phyloP scores from a whole-genome alignment of 352 stramenopile genomes.

The Phytophthora hibernalis region DNA sequence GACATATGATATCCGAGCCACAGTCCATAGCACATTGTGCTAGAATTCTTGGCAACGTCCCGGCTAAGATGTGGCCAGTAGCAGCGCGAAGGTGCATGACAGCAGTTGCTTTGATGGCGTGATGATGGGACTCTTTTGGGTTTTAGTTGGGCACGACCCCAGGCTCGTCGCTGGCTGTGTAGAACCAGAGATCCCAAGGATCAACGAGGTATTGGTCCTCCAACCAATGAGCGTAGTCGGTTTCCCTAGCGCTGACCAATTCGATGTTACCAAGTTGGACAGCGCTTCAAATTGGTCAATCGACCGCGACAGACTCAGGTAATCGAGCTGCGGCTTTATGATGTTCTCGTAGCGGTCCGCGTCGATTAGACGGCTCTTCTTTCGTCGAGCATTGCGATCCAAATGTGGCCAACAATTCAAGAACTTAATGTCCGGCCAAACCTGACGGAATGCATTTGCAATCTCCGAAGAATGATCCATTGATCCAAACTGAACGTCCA shows the following conservation, averaged over 20 bases:
- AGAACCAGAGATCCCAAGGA: slow-evolving; percentile 11
- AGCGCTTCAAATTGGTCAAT: not conserved
- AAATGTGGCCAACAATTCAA: slow-evolving; percentile 14
- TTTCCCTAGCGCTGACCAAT: not conserved
- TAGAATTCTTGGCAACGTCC: slow-evolving; percentile 7
- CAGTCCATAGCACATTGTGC: slow-evolving; percentile 5
- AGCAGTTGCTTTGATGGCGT: too few relatives aligned
- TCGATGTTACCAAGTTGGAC: not conserved
- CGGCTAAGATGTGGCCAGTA: too few relatives aligned
- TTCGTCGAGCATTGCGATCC: not conserved
- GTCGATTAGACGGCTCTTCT: not conserved
- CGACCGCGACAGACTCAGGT: not conserved
- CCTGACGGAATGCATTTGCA: slow-evolving; percentile 6
- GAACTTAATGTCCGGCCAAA: slow-evolving; percentile 11
- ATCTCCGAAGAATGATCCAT: slow-evolving; percentile 6
- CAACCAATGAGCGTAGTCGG: slow-evolving; percentile 12
- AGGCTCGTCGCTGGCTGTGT: not conserved
- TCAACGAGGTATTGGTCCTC: not conserved
- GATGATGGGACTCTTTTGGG: too few relatives aligned
- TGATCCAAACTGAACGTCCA: slow-evolving; percentile 9
- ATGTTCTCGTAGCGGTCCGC: not conserved
- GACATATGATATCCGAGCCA: not conserved
- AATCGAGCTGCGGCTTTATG: slow-evolving; percentile 15
- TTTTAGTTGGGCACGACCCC: slow-evolving; percentile 13
- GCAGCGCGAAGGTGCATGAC: too few relatives aligned